Conservation (phyloP, 2,329 filamentous ascomycete species). For the Phialemoniopsis sp. region DNA sequence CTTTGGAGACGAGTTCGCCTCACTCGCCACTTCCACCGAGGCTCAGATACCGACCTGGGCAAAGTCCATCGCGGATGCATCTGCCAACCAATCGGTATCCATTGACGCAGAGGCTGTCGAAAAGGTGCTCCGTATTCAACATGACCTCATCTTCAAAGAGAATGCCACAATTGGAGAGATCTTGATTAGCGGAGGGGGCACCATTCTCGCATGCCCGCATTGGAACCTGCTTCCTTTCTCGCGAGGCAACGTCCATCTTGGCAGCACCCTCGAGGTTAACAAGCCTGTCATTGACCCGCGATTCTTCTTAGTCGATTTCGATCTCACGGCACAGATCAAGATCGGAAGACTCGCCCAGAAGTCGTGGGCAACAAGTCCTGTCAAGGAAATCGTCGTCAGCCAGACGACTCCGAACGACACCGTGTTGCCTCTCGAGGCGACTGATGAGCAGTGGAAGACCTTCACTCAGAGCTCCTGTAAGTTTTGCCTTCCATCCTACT, state of each 20-base stretch:
- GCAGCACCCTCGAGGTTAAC: constrained; percentile 13
- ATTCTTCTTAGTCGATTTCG: constrained; percentile 29
- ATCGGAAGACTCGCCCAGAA: no score
- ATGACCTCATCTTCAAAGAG: constrained; percentile 42
- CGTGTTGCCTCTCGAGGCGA: no score
- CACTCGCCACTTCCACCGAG: constrained; percentile 16
- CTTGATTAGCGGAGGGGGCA: constrained; percentile 17
- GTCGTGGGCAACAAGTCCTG: no score
- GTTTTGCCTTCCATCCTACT: no score
- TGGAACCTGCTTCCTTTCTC: no score
- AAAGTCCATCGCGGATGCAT: constrained; percentile 15
- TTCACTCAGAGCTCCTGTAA: no score
- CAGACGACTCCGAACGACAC: no score
- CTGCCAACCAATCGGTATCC: constrained; percentile 8
- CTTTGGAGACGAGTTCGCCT: constrained; percentile 20
- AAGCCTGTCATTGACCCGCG: constrained; percentile 47
- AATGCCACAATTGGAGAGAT: constrained; percentile 41
- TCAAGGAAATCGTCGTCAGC: no score
- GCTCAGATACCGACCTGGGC: constrained; percentile 24
- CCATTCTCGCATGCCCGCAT: no score
- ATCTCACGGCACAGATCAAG: no score
- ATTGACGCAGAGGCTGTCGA: constrained; percentile 24
- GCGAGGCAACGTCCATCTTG: no score
- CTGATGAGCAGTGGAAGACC: no score
- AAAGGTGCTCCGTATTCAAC: constrained; percentile 36